These are phyloP conservation scores for Metarhizium rileyi DNA, from an alignment of 2,329 filamentous ascomycete genomes.

Conservation along the genomic window DNA sequence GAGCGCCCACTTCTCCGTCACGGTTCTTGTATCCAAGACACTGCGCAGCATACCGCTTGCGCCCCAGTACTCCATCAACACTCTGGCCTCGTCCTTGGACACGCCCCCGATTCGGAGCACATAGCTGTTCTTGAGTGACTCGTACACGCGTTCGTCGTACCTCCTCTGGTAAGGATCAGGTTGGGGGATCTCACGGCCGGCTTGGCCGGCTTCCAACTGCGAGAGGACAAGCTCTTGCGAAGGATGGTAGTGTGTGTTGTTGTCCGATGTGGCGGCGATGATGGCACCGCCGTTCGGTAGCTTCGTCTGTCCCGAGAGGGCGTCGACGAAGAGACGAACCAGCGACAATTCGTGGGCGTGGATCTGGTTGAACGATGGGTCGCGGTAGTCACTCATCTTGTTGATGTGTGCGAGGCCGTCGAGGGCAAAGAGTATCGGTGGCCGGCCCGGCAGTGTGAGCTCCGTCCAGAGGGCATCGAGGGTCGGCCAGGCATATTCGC, in stretches of 20 bases:
- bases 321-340: conserved; percentile 63
- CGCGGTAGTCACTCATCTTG: conserved; percentile 65
- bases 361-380: conserved; percentile 59
- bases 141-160: conserved; percentile 49
- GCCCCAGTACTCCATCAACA: conserved; percentile 89
- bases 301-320: conserved; percentile 49
- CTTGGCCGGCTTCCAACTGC: conserved; percentile 38
- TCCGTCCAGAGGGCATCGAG: conserved; percentile 78
- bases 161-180: conserved; percentile 44
- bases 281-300: conserved; percentile 69
- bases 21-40: conserved; percentile 57
- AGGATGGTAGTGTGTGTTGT: conserved; percentile 55
- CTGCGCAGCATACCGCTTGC: conserved; percentile 69
- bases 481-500: conserved; percentile 68
- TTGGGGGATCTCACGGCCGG: conserved; percentile 26
- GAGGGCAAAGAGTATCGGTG: conserved; percentile 60
- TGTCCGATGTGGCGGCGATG: conserved; percentile 63
- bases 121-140: conserved; percentile 38
- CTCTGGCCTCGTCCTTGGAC: conserved; percentile 62
- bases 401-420: conserved; percentile 80
- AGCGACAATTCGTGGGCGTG: conserved; percentile 80
- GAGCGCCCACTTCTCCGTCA: conserved; percentile 77
- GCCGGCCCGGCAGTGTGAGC: conserved; percentile 45
- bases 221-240: conserved; percentile 60
- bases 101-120: conserved; percentile 56